These are phyloP conservation scores for Hortaea werneckii DNA, from an alignment of 2,329 filamentous ascomycete species.

Conservation along the genomic window DNA sequence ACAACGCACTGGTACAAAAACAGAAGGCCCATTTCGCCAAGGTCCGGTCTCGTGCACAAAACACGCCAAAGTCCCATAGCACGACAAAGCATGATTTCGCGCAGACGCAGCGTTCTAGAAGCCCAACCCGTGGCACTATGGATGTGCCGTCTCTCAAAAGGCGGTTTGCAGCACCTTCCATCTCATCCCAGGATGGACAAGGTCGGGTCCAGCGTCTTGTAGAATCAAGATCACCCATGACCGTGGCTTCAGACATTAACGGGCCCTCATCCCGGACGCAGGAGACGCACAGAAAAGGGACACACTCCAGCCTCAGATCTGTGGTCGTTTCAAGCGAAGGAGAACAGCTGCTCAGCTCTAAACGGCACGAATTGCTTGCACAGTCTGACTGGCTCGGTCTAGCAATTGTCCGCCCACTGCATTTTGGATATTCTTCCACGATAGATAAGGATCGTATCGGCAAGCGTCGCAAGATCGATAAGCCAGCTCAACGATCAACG, in stretches of 20 bases:
- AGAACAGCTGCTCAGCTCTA: conserved; percentile 11
- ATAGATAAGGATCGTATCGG: conserved; percentile 17
- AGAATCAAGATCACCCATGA: not conserved
- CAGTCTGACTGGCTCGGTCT: conserved; percentile 24
- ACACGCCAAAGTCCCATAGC: conserved; percentile 5
- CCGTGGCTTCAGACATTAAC: not conserved
- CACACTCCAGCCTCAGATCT: not conserved
- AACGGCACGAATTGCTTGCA: conserved; percentile 15
- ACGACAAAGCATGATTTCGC: conserved; percentile 5
- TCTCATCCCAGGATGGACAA: not conserved
- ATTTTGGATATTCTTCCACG: conserved; percentile 13
- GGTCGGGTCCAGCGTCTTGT: not conserved
- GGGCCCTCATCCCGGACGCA: not conserved
- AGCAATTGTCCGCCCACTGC: conserved; percentile 15
- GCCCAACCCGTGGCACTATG: not conserved
- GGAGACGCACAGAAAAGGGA: not conserved
- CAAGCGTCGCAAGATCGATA: conserved; percentile 19
- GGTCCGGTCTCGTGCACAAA: conserved; percentile 17
- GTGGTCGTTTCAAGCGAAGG: not conserved
- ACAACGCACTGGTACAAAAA: conserved; percentile 27
- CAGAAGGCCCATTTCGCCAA: conserved; percentile 40
- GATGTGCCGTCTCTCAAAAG: not conserved
- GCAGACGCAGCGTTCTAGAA: not conserved
- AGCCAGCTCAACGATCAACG: conserved; percentile 3
- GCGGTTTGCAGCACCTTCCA: not conserved